Base-by-base conservation (phyloP, 805 yeast species). In the Nematodospora valgi region DNA sequence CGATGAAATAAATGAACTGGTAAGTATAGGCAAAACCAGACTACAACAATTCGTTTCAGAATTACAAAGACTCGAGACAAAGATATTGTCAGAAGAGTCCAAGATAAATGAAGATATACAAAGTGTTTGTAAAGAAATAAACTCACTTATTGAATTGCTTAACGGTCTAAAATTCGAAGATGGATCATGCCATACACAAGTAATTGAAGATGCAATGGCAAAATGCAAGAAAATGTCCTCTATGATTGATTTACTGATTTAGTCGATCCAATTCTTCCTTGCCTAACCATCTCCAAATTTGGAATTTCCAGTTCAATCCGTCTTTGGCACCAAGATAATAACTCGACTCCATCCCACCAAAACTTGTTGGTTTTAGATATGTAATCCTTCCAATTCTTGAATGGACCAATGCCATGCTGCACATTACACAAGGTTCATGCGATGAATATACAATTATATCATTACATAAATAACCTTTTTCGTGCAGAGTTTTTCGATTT, bases 351-450 rank as follows among this genome's bases (percentile, higher is more conserved):
- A 91, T 72, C 1, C 61, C 70, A 1, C 73, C 73, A 10, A 51
- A 41, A 3, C 27, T 20, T 2, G 73, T 62, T 10, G 47, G 41
- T 25, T 63, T 60, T 12, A 84, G 45, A 57, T 80, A 91, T 1
- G 85, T 62, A 22, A 91, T 61, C 34, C 87, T 67, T 11, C 78
- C 72, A 0, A 93, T 73, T 32, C 98, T 68, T 1, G 98, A 91
- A 54, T 93, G 98, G 8, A 89, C 80, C 26, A 93, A 65, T 0
- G 98, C 98, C 98, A 93, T 93, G 5, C 86, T 64, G 52, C 98
- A 93, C 97, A 91, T 93, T 0, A 86, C 76, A 51, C 98, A 93
- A 0, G 98, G 98, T 56, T 93, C 98, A 54, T 88, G 95, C 0
- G 96, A 83, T 1, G 94, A 84, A 52, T 84, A 87, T 0, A 93